Base-by-base conservation (phyloP, 2,329 filamentous ascomycete species). In the Aureobasidium sp. region DNA sequence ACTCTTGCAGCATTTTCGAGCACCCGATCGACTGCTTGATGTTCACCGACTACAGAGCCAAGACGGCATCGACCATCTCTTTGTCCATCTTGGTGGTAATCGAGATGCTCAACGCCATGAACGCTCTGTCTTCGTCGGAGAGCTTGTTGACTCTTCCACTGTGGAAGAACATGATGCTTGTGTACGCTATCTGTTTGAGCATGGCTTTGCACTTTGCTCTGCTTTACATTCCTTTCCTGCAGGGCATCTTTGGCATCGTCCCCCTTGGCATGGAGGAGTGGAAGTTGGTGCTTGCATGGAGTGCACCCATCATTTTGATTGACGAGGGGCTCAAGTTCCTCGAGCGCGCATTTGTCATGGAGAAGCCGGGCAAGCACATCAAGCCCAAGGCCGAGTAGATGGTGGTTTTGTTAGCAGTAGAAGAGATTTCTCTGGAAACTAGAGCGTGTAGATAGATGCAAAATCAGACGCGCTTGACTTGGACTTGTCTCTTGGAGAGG, bases 91-190 rank as follows among this genome's bases (percentile, higher is more conserved):
- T 99, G 20, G 94, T 99, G 49, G 91, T 97, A 64, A 97, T 99
- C 71, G 94, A 99, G 79, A 99, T 99, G 94, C 84, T 99, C 73
- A 99, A 99, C 77, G 94, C 94, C 69, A 93, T 97, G 88, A 99
- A 99, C 73, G 94, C 93, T 0, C 83, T 99, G 36, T 97, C 91
- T 1, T 96, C 91, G 0, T 96, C 90, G 75, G 94, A 99, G 77
- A 96, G 90, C 17, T 85, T 99, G 14, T 77, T 99, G 62, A 97
- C 92, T 2, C 84, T 99, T 65, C 93, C 92, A 11, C 81, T 99
- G n/a, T 97, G 93, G 93, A 86, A 93, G 73, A 99, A 99, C 79
- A 94, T 96, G 88, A 94, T 96, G 83, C 87, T 99, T 20, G 90
- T 99, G 61, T 96, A 96, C 70, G 95, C 94, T 65, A 96, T 99